Base-by-base conservation (phyloP, 2,329 filamentous ascomycete genomes). In the Fusarium sp. region DNA sequence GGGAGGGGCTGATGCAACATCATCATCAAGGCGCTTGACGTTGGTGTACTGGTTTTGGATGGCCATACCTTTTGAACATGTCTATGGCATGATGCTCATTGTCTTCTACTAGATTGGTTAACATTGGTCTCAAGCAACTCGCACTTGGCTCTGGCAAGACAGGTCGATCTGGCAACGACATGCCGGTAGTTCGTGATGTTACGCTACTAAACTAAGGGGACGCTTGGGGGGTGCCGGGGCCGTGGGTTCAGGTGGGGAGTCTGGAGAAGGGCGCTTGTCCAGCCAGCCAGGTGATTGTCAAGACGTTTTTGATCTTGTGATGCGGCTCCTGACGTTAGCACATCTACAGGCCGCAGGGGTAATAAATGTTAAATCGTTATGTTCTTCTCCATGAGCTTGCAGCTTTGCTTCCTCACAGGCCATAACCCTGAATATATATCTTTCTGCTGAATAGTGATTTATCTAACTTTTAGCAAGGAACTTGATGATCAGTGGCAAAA, bases 181-280 rank as follows among this genome's bases (percentile, higher is more conserved):
- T 74, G 69, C 47, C 56, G 65, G 72, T 63, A 72, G 69, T 74
- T 66, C 31, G n/a, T 65, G 57, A 62, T 37, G 42, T 37, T 50
- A 50, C 52, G 31, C 31, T 71, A 60, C 68, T 67, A 67, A 67
- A 52, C n/a, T 47, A 37, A 61, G 62, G 71, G 57, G 68, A 71
- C 61, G 61, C 47, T 64, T 64, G 59, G 31, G 42, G 35, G 47
- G n/a, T 64, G 35, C 64, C 42, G 34, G 70, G 60, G 63, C 45
- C 42, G 42, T 67, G 37, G 50, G 54, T 24, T 60, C 34, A 35
- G 54, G 54, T 57, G 70, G 34, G 67, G 71, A 64, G 70, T 67
- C 37, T 62, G 61, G 71, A 63, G 45, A 68, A 60, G 50, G 50
- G 40, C 31, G 56, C 69, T 68, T 70, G 62, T 45, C 37, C 18